Evolutionary conservation across 2,329 filamentous ascomycete species (phyloP), one percentile per base, ranked within the genome.

Genomic region (Setomelanomma holmii): DNA sequence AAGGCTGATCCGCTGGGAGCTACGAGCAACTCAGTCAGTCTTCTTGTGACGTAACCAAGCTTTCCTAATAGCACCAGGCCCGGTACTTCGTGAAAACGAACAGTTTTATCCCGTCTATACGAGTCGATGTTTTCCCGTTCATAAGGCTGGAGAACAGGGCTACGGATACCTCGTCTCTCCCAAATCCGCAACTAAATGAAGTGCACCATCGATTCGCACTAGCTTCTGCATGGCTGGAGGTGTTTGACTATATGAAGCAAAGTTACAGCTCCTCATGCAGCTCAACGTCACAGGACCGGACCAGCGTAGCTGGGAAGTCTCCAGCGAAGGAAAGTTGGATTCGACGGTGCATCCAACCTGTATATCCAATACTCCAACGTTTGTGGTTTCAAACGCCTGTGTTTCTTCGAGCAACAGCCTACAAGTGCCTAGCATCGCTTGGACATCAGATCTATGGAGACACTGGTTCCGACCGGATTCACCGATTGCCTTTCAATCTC

Each of bases 401-500:
- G 7, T 46, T 51, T 27, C 41, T 61, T 51, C 57, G 54, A 53
- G 57, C 45, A 22, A 49, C 54, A 43, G 40, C 45, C 22, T 60
- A 60, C 50, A 57, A 51, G 19, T 36, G 43, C 33, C 27, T 58
- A 44, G 48, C 49, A 30, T 35, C 19, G 27, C 27, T 58, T 46
- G 34, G 36, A 44, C 10, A 38, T 12, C 19, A 39, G 19, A 34
- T 60, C 44, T 58, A 58, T 39, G 56, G 52, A 35, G 4, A 34
- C 40, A 62, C 49, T 49, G 59, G 51, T 17, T 62, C 52, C 3
- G 56, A 57, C 22, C 22, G 53, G 44, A 45, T 40, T 27, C 39
- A 52, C 40, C 53, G 45, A 46, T 47, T 60, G 34, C 59, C 56
- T 49, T 60, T 58, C 56, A 58, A 60, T 55, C 49, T 58, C 12